Evolutionary conservation across 345 rosid genomes (phyloP).

Genomic region (Psidium friedrichsthalianum): DNA sequence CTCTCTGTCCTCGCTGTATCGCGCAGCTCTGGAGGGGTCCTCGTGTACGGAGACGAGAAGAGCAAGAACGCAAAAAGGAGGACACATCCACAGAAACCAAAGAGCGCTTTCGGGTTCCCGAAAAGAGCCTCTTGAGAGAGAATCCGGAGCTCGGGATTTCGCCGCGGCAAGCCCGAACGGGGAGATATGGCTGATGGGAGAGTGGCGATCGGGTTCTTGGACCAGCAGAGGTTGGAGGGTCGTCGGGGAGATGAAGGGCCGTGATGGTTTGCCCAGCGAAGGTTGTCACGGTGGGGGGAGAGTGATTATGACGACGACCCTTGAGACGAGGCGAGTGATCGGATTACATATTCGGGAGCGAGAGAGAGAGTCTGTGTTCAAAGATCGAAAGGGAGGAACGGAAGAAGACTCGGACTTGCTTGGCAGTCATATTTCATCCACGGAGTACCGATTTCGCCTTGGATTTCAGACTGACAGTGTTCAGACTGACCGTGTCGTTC

Average conservation of each 20-base stretch:
- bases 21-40: conserved; percentile 23
- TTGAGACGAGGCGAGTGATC: conserved; percentile 15
- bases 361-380: neutral
- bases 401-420: neutral
- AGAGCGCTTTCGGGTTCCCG: conserved; percentile 24
- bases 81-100: conserved; percentile 36
- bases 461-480: neutral
- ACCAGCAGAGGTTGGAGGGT: conserved; percentile 12
- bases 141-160: conserved; percentile 16
- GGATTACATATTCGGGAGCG: conserved; percentile 27
- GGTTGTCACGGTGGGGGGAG: conserved; percentile 80
- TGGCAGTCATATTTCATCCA: neutral
- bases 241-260: conserved; percentile 53
- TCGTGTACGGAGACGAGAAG: conserved; percentile 30
- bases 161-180: conserved; percentile 1
- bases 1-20: conserved; percentile 24
- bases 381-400: neutral
- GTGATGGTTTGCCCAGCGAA: conserved; percentile 79
- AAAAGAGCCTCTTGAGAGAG: conserved; percentile 18
- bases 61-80: conserved; percentile 44
- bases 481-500: neutral
- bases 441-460: neutral
- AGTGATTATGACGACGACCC: conserved; percentile 67
- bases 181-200: neutral
- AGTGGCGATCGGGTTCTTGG: conserved; percentile 15